These are phyloP conservation scores for Daldinia childiae DNA, from an alignment of 495 filamentous ascomycete genomes.

Conservation along the genomic window DNA sequence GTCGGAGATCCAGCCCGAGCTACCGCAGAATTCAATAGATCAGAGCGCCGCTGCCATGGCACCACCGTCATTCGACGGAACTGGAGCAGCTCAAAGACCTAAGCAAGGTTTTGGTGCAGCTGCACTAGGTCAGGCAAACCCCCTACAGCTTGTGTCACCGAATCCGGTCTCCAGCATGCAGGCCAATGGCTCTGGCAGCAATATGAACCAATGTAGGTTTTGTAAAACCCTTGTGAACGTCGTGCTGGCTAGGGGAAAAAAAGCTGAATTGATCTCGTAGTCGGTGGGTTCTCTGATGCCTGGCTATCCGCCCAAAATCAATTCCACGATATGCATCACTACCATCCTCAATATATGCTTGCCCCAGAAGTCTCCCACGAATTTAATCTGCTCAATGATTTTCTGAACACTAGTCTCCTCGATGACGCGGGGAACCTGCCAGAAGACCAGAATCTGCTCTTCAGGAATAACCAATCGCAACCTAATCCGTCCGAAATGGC, in stretches of 20 bases:
- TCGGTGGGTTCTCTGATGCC: slow-evolving; percentile 62
- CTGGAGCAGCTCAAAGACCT: slow-evolving; percentile 50
- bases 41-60: slow-evolving; percentile 53
- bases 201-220: slow-evolving; percentile 79
- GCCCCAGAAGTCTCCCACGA: slow-evolving; percentile 93
- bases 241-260: slow-evolving; percentile 42
- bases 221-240: slow-evolving; percentile 45
- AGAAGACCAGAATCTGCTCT: slow-evolving; percentile 62
- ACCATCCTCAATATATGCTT: slow-evolving; percentile 95
- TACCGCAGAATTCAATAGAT: slow-evolving; percentile 54
- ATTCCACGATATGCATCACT: slow-evolving; percentile 92
- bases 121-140: slow-evolving; percentile 54
- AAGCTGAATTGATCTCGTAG: slow-evolving; percentile 55
- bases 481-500: slow-evolving; percentile 47
- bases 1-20: slow-evolving; percentile 51
- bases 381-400: slow-evolving; percentile 95
- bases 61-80: slow-evolving; percentile 54
- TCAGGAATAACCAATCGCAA: slow-evolving; percentile 47
- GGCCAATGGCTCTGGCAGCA: slow-evolving; percentile 63
- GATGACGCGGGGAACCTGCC: slow-evolving; percentile 77
- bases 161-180: slow-evolving; percentile 63
- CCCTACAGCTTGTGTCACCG: slow-evolving; percentile 67
- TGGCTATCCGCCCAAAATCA: slow-evolving; percentile 73
- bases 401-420: slow-evolving; percentile 85
- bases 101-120: slow-evolving; percentile 55